phyloP scores from a whole-genome alignment of 192 early-diverging fungal genomes.

The Rhizophagus prolifer region DNA sequence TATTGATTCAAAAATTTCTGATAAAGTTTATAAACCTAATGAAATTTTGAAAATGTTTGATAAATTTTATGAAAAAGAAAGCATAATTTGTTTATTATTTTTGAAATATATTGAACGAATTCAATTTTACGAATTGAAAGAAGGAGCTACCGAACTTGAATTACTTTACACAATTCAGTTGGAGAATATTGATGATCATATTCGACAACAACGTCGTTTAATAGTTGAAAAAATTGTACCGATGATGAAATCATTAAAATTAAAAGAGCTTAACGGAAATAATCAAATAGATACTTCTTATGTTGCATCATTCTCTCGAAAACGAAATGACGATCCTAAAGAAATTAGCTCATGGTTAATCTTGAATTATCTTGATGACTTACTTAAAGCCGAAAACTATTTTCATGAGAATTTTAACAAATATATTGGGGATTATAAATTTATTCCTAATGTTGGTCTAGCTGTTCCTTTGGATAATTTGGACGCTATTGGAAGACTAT shows the following conservation, averaged over 20 bases:
- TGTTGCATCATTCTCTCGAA: slow-evolving; percentile 1
- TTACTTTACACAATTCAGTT: slow-evolving; percentile 34
- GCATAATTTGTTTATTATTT: slow-evolving; percentile 35
- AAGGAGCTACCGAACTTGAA: not conserved
- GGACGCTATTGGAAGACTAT: slow-evolving; percentile 28
- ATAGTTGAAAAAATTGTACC: slow-evolving; percentile 13
- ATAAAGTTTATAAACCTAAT: slow-evolving; percentile 28
- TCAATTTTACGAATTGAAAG: slow-evolving; percentile 34
- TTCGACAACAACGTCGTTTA: slow-evolving; percentile 14
- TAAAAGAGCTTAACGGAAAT: not conserved
- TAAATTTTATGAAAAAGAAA: slow-evolving; percentile 31
- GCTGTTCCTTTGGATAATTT: slow-evolving; percentile 29
- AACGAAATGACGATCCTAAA: not conserved
- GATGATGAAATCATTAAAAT: slow-evolving; percentile 13
- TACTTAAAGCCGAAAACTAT: not conserved
- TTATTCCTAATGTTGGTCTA: slow-evolving; percentile 45
- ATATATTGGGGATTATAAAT: slow-evolving; percentile 4
- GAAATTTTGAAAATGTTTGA: slow-evolving; percentile 34
- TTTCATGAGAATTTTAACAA: slow-evolving; percentile 16
- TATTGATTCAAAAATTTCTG: slow-evolving; percentile 30
- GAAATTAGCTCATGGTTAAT: slow-evolving; percentile 28
- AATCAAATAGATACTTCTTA: slow-evolving; percentile 5
- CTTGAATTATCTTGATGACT: slow-evolving; percentile 32
- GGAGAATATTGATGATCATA: slow-evolving; percentile 23
- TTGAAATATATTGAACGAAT: slow-evolving; percentile 38